These are phyloP conservation scores for Fusarium torulosum DNA, from an alignment of 2,329 filamentous ascomycete species.

Conservation along the genomic window DNA sequence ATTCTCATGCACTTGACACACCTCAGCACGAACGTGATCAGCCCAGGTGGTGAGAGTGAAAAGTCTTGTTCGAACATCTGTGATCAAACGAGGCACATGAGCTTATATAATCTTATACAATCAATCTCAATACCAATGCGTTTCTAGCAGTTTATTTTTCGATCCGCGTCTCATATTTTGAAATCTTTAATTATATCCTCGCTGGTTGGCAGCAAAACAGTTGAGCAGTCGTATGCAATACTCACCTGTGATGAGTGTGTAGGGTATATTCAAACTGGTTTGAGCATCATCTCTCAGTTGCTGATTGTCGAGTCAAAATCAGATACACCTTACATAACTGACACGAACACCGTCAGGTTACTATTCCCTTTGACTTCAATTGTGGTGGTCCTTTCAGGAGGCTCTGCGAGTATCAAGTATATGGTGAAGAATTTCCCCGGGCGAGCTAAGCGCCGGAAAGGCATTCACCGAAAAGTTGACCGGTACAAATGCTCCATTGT, in stretches of 20 bases:
- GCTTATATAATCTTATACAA: neutral
- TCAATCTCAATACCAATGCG: neutral
- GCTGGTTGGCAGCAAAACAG: neutral
- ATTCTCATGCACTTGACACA: slow-evolving; percentile 75
- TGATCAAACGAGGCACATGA: neutral
- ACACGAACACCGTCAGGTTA: neutral
- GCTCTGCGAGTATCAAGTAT: neutral
- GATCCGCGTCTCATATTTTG: neutral
- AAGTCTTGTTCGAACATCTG: neutral
- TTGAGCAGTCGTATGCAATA: neutral
- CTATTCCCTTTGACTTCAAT: neutral
- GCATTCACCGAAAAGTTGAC: neutral
- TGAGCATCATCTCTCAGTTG: too few relatives aligned
- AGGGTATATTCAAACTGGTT: too few relatives aligned
- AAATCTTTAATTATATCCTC: neutral
- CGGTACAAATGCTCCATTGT: neutral
- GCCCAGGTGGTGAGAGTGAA: slow-evolving; percentile 48
- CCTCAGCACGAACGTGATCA: slow-evolving; percentile 49
- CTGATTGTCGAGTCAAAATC: neutral
- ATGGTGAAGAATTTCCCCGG: neutral
- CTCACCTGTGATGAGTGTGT: too few relatives aligned
- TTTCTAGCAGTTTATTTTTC: neutral
- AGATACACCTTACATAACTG: neutral
- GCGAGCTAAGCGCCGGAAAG: slow-evolving; percentile 21
- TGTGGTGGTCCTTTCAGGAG: neutral